Percentiles rank a stretch among this genome's conserved stretches.
Conservation (phyloP, 257 asterid genomes). For the Nicotiana paniculata region DNA sequence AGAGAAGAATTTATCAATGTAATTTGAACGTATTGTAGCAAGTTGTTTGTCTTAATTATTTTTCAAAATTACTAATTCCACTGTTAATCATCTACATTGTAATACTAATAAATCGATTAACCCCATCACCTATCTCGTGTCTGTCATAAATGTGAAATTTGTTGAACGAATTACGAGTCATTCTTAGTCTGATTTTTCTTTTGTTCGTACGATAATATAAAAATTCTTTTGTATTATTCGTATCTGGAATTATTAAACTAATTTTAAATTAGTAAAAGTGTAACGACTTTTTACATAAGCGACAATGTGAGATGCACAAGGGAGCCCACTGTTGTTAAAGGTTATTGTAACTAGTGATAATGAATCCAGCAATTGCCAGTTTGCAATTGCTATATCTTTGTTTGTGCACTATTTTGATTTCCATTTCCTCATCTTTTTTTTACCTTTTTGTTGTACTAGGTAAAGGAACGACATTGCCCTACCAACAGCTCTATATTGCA, state of each 20-base stretch:
- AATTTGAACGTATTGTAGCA: background rate
- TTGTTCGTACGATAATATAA: background rate
- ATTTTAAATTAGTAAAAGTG: slow-evolving; percentile 27
- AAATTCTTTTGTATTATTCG: background rate
- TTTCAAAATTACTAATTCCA: background rate
- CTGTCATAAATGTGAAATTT: background rate
- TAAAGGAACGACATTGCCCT: slow-evolving; percentile 34
- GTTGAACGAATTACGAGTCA: background rate
- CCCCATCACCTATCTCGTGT: background rate
- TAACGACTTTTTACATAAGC: slow-evolving; percentile 26
- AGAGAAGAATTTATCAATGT: background rate
- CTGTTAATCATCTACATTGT: background rate
- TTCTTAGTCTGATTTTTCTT: background rate
- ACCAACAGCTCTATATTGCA: slow-evolving; percentile 15
- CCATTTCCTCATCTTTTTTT: slow-evolving; percentile 16
- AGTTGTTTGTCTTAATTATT: background rate
- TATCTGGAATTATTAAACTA: background rate
- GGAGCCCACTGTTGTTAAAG: slow-evolving; percentile 59
- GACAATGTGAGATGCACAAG: slow-evolving; percentile 19
- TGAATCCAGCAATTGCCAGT: slow-evolving; percentile 89
- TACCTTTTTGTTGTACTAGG: slow-evolving; percentile 32
- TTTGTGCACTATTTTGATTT: slow-evolving; percentile 4
- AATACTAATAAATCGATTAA: background rate
- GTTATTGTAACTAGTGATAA: slow-evolving; percentile 28
- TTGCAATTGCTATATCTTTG: slow-evolving; percentile 20